These are phyloP conservation scores for Penicillium riverlandense DNA, from an alignment of 495 filamentous ascomycete species.

Conservation along the genomic window DNA sequence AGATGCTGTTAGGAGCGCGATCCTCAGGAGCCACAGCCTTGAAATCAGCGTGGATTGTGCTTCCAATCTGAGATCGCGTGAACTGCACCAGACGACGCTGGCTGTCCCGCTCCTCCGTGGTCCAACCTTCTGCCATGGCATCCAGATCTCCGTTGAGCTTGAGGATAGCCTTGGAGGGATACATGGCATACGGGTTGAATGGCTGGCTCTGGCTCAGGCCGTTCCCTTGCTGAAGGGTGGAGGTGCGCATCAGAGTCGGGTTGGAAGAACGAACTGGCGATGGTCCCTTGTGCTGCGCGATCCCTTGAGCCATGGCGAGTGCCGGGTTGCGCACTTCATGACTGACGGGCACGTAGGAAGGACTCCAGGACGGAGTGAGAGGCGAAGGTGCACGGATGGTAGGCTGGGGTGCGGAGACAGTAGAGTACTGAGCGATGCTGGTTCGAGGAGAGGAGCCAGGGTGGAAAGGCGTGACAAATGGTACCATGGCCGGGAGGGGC, in stretches of 20 bases:
- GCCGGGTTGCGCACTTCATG: slow-evolving; percentile 23
- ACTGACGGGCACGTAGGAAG: slow-evolving; percentile 27
- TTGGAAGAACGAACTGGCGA: slow-evolving; percentile 42
- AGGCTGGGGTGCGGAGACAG: slow-evolving; percentile 22
- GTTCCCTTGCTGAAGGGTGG: slow-evolving; percentile 59
- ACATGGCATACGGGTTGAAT: slow-evolving; percentile 78
- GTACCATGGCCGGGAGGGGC: slow-evolving; percentile 27
- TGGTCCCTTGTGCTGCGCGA: slow-evolving; percentile 27
- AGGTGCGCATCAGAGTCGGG: slow-evolving; percentile 76
- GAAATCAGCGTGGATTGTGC: slow-evolving; percentile 66
- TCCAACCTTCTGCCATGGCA: slow-evolving; percentile 74
- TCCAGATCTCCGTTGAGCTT: slow-evolving; percentile 80
- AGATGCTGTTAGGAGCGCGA: slow-evolving; percentile 62
- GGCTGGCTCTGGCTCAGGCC: slow-evolving; percentile 34
- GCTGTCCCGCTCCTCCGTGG: slow-evolving; percentile 63
- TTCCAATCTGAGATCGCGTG: slow-evolving; percentile 67
- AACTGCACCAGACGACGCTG: slow-evolving; percentile 83
- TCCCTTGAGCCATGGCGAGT: slow-evolving; percentile 22
- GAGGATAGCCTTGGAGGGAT: slow-evolving; percentile 78
- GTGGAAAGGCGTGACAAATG: slow-evolving; percentile 23
- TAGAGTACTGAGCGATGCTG: slow-evolving; percentile 20
- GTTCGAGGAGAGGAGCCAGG: slow-evolving; percentile 24
- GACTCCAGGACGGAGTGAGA: slow-evolving; percentile 38
- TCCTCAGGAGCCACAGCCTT: slow-evolving; percentile 63
- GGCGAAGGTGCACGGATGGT: slow-evolving; percentile 34